Conservation (phyloP, 169 alveolate genomes). For the Cryptosporidium felis region DNA sequence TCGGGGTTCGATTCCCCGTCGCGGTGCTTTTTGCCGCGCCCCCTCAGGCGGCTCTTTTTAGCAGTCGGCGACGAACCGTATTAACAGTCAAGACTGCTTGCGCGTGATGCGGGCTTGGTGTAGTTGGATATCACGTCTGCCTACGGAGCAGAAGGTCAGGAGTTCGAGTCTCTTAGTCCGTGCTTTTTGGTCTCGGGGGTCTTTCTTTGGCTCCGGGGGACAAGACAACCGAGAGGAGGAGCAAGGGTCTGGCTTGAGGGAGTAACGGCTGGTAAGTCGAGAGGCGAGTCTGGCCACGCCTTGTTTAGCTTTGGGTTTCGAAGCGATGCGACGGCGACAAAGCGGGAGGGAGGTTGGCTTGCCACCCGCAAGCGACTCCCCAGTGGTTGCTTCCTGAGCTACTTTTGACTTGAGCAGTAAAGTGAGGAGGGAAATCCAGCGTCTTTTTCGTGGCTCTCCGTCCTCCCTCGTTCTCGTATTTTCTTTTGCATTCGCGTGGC, state of each 20-base stretch:
- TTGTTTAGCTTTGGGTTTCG: too few relatives aligned
- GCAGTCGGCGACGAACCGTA: background rate
- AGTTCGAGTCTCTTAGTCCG: slow-evolving; percentile 74
- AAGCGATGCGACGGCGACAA: too few relatives aligned
- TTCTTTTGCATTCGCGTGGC: too few relatives aligned
- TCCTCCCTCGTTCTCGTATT: too few relatives aligned
- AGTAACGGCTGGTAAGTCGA: background rate
- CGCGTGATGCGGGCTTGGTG: slow-evolving; percentile 72
- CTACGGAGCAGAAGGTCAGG: slow-evolving; percentile 75
- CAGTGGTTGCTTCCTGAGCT: too few relatives aligned
- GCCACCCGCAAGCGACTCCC: too few relatives aligned
- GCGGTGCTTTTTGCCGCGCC: slow-evolving; percentile 16
- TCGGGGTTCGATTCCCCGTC: slow-evolving; percentile 75
- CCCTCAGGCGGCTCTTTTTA: background rate
- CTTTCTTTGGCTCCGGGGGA: background rate
- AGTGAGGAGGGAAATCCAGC: too few relatives aligned
- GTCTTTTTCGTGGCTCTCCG: too few relatives aligned
- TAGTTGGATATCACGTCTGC: slow-evolving; percentile 74
- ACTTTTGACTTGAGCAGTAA: too few relatives aligned
- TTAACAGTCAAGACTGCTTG: slow-evolving; percentile 15
- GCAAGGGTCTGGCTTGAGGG: background rate
- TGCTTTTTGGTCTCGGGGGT: background rate
- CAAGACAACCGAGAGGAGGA: background rate
- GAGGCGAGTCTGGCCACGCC: too few relatives aligned
- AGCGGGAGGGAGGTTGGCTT: too few relatives aligned